Conservation (phyloP, 106 monocot genomes). For the Vanilla planifolia region DNA sequence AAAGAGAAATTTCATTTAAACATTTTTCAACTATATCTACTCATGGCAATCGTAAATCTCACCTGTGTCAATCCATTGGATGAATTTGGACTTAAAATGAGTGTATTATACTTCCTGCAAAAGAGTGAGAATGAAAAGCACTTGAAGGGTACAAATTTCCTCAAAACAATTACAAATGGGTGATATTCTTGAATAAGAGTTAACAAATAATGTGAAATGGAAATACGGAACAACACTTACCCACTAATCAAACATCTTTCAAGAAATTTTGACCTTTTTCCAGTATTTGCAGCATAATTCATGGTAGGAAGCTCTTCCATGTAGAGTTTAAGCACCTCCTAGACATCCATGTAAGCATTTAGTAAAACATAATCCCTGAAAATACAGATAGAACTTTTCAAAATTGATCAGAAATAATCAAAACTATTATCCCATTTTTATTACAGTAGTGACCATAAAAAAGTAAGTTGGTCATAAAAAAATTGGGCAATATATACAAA, state of each 20-base stretch:
- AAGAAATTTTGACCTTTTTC: slow-evolving; percentile 49
- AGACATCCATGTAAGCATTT: slow-evolving; percentile 7
- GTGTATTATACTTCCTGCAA: slow-evolving; percentile 55
- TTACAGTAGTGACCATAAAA: not conserved
- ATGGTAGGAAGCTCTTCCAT: slow-evolving; percentile 52
- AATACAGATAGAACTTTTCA: not conserved
- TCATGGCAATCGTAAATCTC: too few relatives aligned
- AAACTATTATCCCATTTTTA: not conserved
- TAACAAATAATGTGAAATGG: not conserved
- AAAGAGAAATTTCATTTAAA: too few relatives aligned
- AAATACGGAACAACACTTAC: slow-evolving; percentile 14
- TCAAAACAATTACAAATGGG: not conserved
- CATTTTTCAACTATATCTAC: too few relatives aligned
- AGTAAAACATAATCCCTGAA: not conserved
- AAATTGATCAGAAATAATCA: not conserved
- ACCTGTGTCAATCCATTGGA: slow-evolving; percentile 31
- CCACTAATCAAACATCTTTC: slow-evolving; percentile 49
- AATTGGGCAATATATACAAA: not conserved
- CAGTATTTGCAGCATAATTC: slow-evolving; percentile 68
- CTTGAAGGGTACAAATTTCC: not conserved
- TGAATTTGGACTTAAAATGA: slow-evolving; percentile 31
- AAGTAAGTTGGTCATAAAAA: not conserved
- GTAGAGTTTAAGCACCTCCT: slow-evolving; percentile 50
- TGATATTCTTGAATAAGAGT: not conserved
- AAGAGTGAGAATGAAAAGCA: not conserved